phyloP scores from a whole-genome alignment of 257 asterid species.

The Jacaranda mimosifolia region DNA sequence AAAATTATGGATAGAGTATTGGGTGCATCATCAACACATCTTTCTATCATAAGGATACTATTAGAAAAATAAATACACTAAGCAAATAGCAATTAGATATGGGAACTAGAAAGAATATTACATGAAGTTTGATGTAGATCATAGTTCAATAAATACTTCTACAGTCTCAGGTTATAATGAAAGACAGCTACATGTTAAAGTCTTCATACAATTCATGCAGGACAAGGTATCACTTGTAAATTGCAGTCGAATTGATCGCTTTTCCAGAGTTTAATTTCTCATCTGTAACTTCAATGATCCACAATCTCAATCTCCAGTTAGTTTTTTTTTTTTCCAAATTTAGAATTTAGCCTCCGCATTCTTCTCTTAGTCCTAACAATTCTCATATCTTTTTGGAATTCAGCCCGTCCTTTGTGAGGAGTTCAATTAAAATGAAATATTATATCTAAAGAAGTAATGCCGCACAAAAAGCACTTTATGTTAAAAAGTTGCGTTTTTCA shows the following conservation, averaged over 20 bases:
- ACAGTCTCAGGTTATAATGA: constrained; percentile 13
- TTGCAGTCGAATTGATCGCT: constrained; percentile 1
- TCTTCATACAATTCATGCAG: neutral
- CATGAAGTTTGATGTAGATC: constrained; percentile 4
- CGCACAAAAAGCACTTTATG: constrained; percentile 6
- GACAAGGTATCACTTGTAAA: constrained; percentile 7
- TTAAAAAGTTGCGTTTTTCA: constrained; percentile 16
- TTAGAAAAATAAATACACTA: neutral
- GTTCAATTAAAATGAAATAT: constrained; percentile 16
- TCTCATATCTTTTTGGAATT: neutral
- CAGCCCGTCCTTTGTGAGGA: constrained; percentile 12
- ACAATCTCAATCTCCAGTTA: constrained; percentile 15
- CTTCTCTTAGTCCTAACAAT: constrained; percentile 24
- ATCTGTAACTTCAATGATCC: constrained; percentile 20
- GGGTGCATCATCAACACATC: constrained; percentile 7
- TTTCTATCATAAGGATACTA: constrained; percentile 4
- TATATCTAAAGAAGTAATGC: constrained; percentile 16
- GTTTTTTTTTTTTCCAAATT: constrained; percentile 1
- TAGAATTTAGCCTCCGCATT: constrained; percentile 17
- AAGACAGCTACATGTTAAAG: too few species aligned
- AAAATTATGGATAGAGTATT: constrained; percentile 14
- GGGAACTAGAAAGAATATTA: neutral
- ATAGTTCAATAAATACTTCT: constrained; percentile 7
- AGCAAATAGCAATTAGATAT: constrained; percentile 9
- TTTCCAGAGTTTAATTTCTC: neutral